A percentile compares a stretch with the other conserved stretches of the same genome.
phyloP scores from a whole-genome alignment of 768 basidiomycete species.

The Mycena metata region DNA sequence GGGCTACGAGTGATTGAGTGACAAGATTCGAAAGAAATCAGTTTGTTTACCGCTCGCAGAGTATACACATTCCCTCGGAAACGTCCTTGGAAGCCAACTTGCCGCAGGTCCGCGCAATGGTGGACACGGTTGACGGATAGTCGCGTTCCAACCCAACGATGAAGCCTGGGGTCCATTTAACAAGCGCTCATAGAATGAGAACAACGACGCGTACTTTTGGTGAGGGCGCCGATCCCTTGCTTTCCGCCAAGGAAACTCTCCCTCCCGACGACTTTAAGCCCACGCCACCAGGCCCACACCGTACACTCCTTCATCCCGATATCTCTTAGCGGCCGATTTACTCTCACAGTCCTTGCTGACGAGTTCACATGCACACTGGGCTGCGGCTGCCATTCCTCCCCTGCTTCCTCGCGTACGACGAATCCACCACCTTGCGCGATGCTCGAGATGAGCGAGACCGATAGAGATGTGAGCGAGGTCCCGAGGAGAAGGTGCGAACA shows the following conservation, averaged over 20 bases:
- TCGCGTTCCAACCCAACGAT: conserved; percentile 84
- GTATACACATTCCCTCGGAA: conserved; percentile 62
- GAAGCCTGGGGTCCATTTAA: conserved; percentile 65
- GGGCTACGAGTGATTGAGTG: conserved; percentile 58
- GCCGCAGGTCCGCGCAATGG: conserved; percentile 83
- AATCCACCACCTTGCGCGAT: conserved; percentile 86
- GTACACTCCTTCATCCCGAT: conserved; percentile 85
- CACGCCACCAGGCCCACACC: conserved; percentile 82
- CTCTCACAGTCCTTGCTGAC: conserved; percentile 52
- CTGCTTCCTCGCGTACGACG: conserved; percentile 73
- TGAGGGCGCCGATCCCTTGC: conserved; percentile 74
- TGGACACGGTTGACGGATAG: conserved; percentile 89
- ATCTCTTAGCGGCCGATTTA: conserved; percentile 80
- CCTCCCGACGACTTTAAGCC: conserved; percentile 65
- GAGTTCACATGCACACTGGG: conserved; percentile 40
- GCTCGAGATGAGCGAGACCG: conserved; percentile 78
- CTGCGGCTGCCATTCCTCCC: conserved; percentile 78
- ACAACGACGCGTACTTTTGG: conserved; percentile 67
- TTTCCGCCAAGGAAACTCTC: conserved; percentile 60
- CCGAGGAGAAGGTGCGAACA: conserved; percentile 87
- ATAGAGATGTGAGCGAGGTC: conserved; percentile 83
- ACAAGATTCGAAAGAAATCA: not conserved
- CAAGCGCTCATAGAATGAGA: not conserved
- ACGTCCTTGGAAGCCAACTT: conserved; percentile 79
- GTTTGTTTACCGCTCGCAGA: conserved; percentile 73